Base-by-base conservation (phyloP, 768 basidiomycete species). In the Trametes gibbosa region DNA sequence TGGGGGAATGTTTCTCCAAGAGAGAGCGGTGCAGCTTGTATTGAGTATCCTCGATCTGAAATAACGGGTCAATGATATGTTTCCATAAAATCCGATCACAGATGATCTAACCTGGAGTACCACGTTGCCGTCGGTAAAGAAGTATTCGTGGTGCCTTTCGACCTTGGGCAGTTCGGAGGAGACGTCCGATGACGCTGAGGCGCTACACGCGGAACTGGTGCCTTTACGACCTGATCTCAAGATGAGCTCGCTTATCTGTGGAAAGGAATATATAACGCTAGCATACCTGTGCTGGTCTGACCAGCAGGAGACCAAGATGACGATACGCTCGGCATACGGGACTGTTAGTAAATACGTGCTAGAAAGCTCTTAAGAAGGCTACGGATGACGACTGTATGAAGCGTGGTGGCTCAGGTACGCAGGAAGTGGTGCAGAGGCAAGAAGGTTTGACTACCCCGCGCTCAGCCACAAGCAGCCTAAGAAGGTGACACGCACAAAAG, bases 121-220 rank as follows among this genome's bases (percentile, higher is more conserved):
- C 3, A 65, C 56, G 21, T 65, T 65, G 4, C 64, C 61, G n/a
- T 65, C 64, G 0, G 57, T 51, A 32, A 65, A 65, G 42, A 57
- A 65, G 32, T 53, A 65, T 1, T 65, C 64, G 23, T 45, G 23
- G 32, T 65, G 61, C 32, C 32, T 46, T 16, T 57, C 29, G 1
- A 35, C 40, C 13, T 13, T 39, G 29, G 2, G 16, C 9, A n/a
- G 16, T 19, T 54, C 41, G 10, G 16, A 16, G 5, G 45, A 34
- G 16, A 19, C n/a, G 17, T 12, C 45, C 14, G 3, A 16, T 8
- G 34, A 14, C 29, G 5, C 29, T 32, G 10, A 4, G 29, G 29
- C 10, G 29, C 29, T 32, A 32, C 29, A 32, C 29, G 29, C 29
- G 29, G 29, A 4, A 32, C 10, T 32, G 29, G 29, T 32, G 29